phyloP scores from a whole-genome alignment of 2,329 filamentous ascomycete species.

The Clonostachys solani region DNA sequence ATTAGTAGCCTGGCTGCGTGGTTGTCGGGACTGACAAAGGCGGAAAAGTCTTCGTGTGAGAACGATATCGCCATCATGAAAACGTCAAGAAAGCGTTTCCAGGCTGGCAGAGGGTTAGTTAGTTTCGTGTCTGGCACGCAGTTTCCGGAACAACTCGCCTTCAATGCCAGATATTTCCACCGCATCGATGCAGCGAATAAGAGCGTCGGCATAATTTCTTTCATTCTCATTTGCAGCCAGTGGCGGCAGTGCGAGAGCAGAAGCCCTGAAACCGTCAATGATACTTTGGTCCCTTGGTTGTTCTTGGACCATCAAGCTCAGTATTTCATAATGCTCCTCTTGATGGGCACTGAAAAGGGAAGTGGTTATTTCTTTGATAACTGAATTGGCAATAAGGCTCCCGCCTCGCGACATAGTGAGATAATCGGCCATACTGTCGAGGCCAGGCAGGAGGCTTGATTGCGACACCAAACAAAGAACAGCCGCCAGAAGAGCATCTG shows the following conservation, averaged over 20 bases:
- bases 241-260: slow-evolving; percentile 8
- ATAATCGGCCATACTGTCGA: slow-evolving; percentile 28
- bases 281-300: slow-evolving; percentile 10
- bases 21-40: slow-evolving; percentile 21
- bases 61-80: slow-evolving; percentile 10
- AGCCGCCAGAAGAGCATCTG: slow-evolving; percentile 27
- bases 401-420: slow-evolving; percentile 25
- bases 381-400: slow-evolving; percentile 10
- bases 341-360: not conserved
- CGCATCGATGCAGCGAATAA: slow-evolving; percentile 8
- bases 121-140: not conserved
- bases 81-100: slow-evolving; percentile 10
- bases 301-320: slow-evolving; percentile 11
- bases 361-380: slow-evolving; percentile 7
- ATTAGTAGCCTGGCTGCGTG: slow-evolving; percentile 23
- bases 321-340: slow-evolving; percentile 15
- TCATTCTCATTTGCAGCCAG: slow-evolving; percentile 10
- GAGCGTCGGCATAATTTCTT: slow-evolving; percentile 6
- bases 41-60: slow-evolving; percentile 20
- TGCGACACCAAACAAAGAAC: slow-evolving; percentile 27
- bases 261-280: slow-evolving; percentile 10
- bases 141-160: slow-evolving; percentile 5
- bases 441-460: slow-evolving; percentile 24
- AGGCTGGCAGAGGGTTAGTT: slow-evolving; percentile 7
- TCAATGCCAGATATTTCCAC: slow-evolving; percentile 8